These are phyloP conservation scores for Linnemannia schmuckeri DNA, from an alignment of 192 early-diverging fungal genomes.

Conservation along the genomic window DNA sequence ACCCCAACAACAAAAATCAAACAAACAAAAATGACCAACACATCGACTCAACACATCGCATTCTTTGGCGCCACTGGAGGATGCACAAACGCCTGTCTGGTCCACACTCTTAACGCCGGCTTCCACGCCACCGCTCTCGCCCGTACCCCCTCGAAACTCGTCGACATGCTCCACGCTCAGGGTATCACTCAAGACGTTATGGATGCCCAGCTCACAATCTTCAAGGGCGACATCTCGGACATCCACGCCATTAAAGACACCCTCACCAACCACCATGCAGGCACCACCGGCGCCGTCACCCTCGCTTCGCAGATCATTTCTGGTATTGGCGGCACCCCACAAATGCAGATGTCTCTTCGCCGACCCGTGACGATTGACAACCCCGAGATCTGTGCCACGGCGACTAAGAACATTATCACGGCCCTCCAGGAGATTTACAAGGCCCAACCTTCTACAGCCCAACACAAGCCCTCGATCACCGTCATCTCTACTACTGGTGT, in stretches of 20 bases:
- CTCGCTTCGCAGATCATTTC: conserved; percentile 46
- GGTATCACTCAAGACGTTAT: conserved; percentile 24
- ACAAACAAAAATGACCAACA: conserved; percentile 4
- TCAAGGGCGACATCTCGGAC: conserved; percentile 41
- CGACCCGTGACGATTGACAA: conserved; percentile 34
- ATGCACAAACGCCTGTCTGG: conserved; percentile 44
- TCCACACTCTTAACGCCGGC: conserved; percentile 42
- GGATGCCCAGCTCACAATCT: conserved; percentile 33
- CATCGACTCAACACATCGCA: conserved; percentile 24
- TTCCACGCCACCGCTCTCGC: conserved; percentile 41
- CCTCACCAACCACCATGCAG: conserved; percentile 12
- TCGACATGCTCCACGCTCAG: conserved; percentile 40
- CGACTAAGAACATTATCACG: conserved; percentile 24
- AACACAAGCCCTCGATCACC: conserved; percentile 35
- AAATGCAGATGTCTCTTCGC: conserved; percentile 10
- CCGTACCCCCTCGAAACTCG: conserved; percentile 43
- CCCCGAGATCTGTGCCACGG: conserved; percentile 31
- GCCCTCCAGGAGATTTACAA: conserved; percentile 33
- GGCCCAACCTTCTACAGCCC: conserved; percentile 11
- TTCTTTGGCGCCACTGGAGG: conserved; percentile 53
- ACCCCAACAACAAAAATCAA: background rate
- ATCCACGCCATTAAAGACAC: conserved; percentile 29
- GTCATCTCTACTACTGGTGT: conserved; percentile 40
- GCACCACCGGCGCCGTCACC: background rate
- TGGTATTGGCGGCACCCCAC: conserved; percentile 40